These are phyloP conservation scores for Salix exigua DNA, from an alignment of 345 rosid genomes.

Conservation along the genomic window DNA sequence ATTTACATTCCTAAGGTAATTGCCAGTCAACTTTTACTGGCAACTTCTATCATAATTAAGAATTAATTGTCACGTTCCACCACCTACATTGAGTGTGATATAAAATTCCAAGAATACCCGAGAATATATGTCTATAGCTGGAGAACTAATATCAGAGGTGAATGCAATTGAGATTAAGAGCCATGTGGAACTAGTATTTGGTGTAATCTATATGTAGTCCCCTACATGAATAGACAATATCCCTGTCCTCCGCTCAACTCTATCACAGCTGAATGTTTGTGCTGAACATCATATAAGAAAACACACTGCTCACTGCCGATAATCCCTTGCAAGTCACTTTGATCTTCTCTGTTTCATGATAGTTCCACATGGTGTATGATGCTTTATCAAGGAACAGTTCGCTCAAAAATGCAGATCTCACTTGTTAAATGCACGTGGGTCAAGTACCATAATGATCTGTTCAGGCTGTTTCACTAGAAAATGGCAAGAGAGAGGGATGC, in stretches of 20 bases:
- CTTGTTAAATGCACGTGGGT: not conserved
- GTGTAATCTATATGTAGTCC: not conserved
- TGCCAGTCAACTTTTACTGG: not conserved
- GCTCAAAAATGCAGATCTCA: not conserved
- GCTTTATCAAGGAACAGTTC: not conserved
- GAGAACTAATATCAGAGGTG: not conserved
- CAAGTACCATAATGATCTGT: not conserved
- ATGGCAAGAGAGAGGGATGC: not conserved
- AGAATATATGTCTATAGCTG: not conserved
- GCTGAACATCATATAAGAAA: not conserved
- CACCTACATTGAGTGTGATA: not conserved
- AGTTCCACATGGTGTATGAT: not conserved
- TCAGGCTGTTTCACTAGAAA: not conserved
- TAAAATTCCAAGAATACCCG: not conserved
- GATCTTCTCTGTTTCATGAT: not conserved
- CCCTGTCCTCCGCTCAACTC: not conserved
- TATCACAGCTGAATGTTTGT: not conserved
- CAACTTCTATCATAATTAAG: not conserved
- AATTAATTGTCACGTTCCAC: not conserved
- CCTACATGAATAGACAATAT: not conserved
- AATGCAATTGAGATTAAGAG: too few species aligned
- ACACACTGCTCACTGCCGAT: not conserved
- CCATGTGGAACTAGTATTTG: not conserved
- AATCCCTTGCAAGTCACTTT: not conserved
- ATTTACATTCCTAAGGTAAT: not conserved